phyloP scores from a whole-genome alignment of 106 monocot species.

The Platanthera guangdongensis region DNA sequence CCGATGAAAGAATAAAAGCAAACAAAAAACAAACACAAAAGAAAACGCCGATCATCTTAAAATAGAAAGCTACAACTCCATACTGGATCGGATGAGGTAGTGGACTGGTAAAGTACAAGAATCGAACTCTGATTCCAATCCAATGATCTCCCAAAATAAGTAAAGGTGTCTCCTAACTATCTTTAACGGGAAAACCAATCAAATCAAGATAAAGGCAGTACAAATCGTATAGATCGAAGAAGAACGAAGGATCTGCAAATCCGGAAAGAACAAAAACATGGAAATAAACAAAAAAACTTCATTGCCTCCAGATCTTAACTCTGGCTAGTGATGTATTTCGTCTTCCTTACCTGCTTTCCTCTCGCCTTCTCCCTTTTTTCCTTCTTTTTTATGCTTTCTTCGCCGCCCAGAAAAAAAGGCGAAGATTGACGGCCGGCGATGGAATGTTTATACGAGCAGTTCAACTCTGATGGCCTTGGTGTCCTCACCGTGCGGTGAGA shows the following conservation, averaged over 20 bases:
- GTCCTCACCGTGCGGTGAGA: not conserved
- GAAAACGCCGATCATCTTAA: not conserved
- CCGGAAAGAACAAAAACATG: not conserved
- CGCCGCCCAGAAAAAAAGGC: not conserved
- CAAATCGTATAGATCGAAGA: not conserved
- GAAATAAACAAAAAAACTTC: not conserved
- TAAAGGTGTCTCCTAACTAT: not conserved
- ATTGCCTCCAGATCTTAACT: not conserved
- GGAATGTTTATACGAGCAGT: not conserved
- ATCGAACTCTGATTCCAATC: constrained; percentile 6
- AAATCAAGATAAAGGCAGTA: too few species aligned
- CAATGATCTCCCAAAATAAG: not conserved
- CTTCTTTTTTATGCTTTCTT: not conserved
- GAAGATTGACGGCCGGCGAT: constrained; percentile 2
- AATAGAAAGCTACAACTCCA: not conserved
- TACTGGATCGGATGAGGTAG: not conserved
- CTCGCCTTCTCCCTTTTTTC: not conserved
- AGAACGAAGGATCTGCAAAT: not conserved
- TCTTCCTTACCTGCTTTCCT: constrained; percentile 1
- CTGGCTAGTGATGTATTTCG: not conserved
- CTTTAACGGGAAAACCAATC: not conserved
- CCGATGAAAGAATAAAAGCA: not conserved
- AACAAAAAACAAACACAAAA: not conserved
- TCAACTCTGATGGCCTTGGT: not conserved
- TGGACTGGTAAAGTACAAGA: not conserved